Conservation (phyloP, 495 filamentous ascomycete species). For the Aspergillus avenaceus region DNA sequence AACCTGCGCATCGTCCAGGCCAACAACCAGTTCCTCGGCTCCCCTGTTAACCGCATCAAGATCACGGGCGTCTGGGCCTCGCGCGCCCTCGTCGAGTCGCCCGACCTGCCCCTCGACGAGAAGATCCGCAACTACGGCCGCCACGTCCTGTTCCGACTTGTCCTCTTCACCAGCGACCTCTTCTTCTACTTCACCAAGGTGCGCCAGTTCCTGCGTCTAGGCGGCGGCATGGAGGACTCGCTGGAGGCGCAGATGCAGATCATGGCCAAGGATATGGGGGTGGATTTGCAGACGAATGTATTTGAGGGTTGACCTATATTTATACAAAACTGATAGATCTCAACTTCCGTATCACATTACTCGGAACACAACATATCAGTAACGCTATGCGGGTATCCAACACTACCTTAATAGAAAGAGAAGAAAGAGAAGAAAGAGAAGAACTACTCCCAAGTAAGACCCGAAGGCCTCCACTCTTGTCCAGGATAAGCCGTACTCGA, state of each 20-base stretch:
- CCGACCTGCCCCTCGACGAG: constrained; percentile 53
- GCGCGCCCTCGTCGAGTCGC: constrained; percentile 66
- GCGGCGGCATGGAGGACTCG: constrained; percentile 89
- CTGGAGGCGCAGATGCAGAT: constrained; percentile 79
- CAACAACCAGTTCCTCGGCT: constrained; percentile 81
- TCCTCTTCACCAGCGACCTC: constrained; percentile 74
- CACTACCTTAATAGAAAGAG: no score
- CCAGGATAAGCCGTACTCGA: constrained; percentile 76
- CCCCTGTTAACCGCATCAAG: constrained; percentile 91
- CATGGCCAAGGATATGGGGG: constrained; percentile 86
- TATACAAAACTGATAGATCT: no score
- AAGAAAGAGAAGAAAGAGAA: no score
- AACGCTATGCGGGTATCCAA: no score
- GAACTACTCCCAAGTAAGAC: constrained; percentile 26
- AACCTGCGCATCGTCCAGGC: constrained; percentile 91
- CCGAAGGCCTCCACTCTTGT: constrained; percentile 72
- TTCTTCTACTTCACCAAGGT: constrained; percentile 78
- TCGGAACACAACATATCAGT: neutral
- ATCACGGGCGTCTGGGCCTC: constrained; percentile 90
- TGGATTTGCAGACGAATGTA: constrained; percentile 81
- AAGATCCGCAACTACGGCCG: constrained; percentile 55
- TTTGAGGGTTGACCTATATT: constrained; percentile 65
- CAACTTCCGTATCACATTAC: neutral
- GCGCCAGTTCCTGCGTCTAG: constrained; percentile 66
- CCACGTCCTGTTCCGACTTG: constrained; percentile 75